Base-by-base conservation (phyloP, 371 early-diverging fungal species). In the Mortierella sp. region DNA sequence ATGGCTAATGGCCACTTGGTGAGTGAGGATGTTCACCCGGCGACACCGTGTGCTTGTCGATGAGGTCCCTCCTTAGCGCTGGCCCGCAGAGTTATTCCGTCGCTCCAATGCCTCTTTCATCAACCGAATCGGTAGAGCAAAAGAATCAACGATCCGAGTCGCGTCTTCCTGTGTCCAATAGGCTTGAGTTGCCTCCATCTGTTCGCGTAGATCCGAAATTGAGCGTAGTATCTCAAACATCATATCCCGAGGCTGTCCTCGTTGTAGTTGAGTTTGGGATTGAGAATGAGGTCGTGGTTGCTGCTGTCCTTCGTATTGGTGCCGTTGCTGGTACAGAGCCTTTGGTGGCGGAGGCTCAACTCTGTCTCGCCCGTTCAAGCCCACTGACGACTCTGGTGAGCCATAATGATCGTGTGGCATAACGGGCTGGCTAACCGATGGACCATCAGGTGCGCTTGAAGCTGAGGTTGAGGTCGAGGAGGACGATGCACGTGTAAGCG, bases 101-200 rank as follows among this genome's bases (percentile, higher is more conserved):
- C 71, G 49, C 48, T 76, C 78, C 28, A 76, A 24, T 2, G 78
- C 78, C 47, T 76, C 78, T 41, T 76, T 76, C 70, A 76, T 69
- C 47, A 76, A 24, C 16, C 78, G 66, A 24, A 69, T 66, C 23
- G 78, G 70, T 18, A 65, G 34, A 4, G 66, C 66, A 62, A 76
- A 76, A 12, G 78, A 76, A 24, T 76, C 70, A 9, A 69, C 66
- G 56, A 76, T 76, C 23, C 66, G 63, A 12, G 39, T 66, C 21
- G 78, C 70, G 50, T 76, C 78, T 51, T 76, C 78, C 39, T 76
- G 66, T 4, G 66, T 65, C 14, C 53, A 61, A 23, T 61, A 61
- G 23, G 69, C 66, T 21, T 66, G 66, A 2, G 61, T 70, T 24
- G 54, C 52, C 61, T 76, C 78, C 78, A 76, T 69, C 34, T 65